Evolutionary conservation across 768 basidiomycete genomes (phyloP), one percentile per base, ranked within the genome.

Genomic region (Phanerochaete sordida): DNA sequence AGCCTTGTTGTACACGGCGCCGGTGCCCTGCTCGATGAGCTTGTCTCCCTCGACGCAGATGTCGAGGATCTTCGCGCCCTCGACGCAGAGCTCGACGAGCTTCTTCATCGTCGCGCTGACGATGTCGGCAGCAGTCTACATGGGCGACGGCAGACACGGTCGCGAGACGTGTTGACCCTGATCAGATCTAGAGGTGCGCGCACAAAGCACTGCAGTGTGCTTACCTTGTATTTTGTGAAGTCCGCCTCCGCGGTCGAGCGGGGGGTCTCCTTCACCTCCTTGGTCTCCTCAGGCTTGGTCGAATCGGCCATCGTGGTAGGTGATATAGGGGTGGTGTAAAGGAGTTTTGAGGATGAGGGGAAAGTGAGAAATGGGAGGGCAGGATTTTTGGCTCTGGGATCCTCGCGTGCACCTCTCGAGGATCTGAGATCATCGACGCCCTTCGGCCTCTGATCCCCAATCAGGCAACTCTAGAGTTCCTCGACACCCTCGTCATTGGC

Each of bases 41-140:
- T 88, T 92, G 82, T 98, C 96, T 61, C 95, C 96, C 77, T 94
- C 90, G 56, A 88, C 73, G 72, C 94, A 97, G 54, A 98, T 84
- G 77, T 97, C 93, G 76, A 95, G 80, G 65, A 91, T 74, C 76
- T 91, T 93, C 66, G 91, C 90, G 30, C 93, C 95, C 70, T 93
- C 91, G 13, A 90, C 75, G 64, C 79, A 78, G 59, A 87, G 80
- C 48, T 83, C 85, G 66, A 97, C 80, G 68, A 98, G 81, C 78
- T 89, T 90, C 77, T 91, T 91, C 71, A 90, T 84, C 60, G 91
- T 93, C 66, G 84, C 81, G 67, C 90, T 84, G 44, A 91, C 88
- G 75, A 96, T 93, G 66, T 95, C 93, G 58, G 92, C 93, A 23
- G 96, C 94, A n/a, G 86, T 81, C 91, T 96, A 69, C 56, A 54